Base-by-base conservation (phyloP, 2,329 filamentous ascomycete genomes). In the Mycosphaerelloides madeirae region DNA sequence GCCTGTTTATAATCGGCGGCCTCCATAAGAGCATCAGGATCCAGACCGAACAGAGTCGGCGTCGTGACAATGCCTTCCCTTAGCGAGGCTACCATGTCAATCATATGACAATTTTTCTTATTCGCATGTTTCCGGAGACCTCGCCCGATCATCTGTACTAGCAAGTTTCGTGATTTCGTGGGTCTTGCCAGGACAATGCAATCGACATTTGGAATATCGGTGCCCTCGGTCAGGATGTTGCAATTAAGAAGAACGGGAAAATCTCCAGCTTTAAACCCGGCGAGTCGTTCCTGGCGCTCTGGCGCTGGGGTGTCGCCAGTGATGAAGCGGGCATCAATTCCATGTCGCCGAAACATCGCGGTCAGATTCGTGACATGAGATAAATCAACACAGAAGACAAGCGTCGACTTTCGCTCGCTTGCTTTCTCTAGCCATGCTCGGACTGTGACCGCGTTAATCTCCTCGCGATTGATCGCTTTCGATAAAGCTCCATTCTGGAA, bases 81-180 rank as follows among this genome's bases (percentile, higher is more conserved):
- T 16, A 97, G 71, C 29, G 83, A 88, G 0, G 90, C 85, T 0
- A 97, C 93, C 81, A 98, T 89, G 65, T 98, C 93, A 59, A 98
- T 94, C 48, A 98, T 76, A 64, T 97, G 93, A 56, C 93, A 98
- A 60, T 97, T 80, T 31, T 82, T 71, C 66, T 98, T 98, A 11
- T 79, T 85, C 1, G 82, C 74, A 62, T 87, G 78, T 31, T 96
- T 70, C 32, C 93, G 81, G 80, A 98, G 86, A 3, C 93, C 93
- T 57, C 93, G 79, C 1, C 93, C 93, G 50, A 98, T 95, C 93
- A 98, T 98, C 67, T 98, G 93, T 1, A 97, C 81, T 1, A 98
- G 78, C 2, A 98, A 72, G 57, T 96, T 97, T n/a, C 86, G 81
- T 13, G 93, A 97, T 55, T 84, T 83, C 1, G 93, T 98, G 0